phyloP scores from a whole-genome alignment of 805 yeast genomes.

The Pichia manshurica region DNA sequence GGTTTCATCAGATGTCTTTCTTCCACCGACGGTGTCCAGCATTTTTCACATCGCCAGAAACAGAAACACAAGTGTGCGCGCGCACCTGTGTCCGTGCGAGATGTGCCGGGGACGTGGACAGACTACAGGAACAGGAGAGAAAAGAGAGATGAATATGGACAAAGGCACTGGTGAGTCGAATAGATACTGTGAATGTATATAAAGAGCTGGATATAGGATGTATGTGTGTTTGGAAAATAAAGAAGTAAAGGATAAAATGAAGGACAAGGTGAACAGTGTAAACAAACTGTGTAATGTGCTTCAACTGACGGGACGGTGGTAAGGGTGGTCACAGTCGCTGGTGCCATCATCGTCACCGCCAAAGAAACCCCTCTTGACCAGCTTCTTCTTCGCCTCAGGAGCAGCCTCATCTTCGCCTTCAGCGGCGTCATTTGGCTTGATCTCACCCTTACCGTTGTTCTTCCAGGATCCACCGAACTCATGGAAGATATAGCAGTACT shows the following conservation, averaged over 20 bases:
- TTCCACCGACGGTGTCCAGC: no score
- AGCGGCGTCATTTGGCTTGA: conserved; percentile 28
- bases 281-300: background rate
- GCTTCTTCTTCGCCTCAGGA: conserved; percentile 15
- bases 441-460: conserved; percentile 33
- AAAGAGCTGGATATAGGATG: no score
- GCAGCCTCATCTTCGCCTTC: conserved; percentile 17
- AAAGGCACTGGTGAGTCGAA: background rate
- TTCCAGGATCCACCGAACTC: conserved; percentile 35
- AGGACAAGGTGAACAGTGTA: no score
- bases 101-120: background rate
- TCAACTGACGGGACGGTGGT: background rate
- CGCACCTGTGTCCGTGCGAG: background rate
- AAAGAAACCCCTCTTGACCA: conserved; percentile 1
- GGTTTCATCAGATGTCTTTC: no score
- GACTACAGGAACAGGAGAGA: no score
- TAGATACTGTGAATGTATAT: background rate
- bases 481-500: conserved; percentile 31
- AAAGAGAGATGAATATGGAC: background rate
- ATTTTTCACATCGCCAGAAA: no score
- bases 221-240: no score
- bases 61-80: background rate
- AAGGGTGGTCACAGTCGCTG: background rate
- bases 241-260: no score
- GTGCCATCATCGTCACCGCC: background rate